Evolutionary conservation across 164 flowering plant genomes (phyloP), one percentile per base, ranked within the genome.

Genomic region (Saururus chinensis): DNA sequence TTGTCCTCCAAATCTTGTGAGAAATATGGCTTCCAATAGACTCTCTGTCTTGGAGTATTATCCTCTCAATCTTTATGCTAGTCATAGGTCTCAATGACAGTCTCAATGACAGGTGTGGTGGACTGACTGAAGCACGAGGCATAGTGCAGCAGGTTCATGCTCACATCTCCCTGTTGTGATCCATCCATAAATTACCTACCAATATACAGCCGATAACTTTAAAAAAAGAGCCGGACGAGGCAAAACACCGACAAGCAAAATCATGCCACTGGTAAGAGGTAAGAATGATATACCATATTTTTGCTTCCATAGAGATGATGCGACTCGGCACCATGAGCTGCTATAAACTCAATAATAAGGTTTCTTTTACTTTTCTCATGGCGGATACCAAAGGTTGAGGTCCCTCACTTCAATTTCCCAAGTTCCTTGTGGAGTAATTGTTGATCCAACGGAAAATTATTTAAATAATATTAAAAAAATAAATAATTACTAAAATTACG

Each of bases 291-390:
- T 77, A 86, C n/a, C n/a, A n/a, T n/a, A n/a, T n/a, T n/a, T n/a
- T n/a, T n/a, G n/a, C n/a, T n/a, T n/a, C n/a, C n/a, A n/a, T n/a
- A n/a, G n/a, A 87, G 77, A 69, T 80, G 75, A 20, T 53, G 73
- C 64, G 82, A 75, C 61, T 73, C 70, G 61, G 73, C 78, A 68
- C 95, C 96, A 70, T 78, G 76, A 59, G 78, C 76, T 66, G 84
- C 80, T 53, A 92, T 62, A 73, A 92, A 92, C 63, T 71, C 80
- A 58, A 89, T 74, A 6, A 92, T 64, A 65, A 45, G 84, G 80
- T 49, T 80, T 80, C 7, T 93, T 82, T 80, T 84, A 76, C 82
- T 85, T 86, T 76, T 73, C 74, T 59, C 95, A 93, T 70, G 95
- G 92, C 64, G 78, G 81, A 52, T 81, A 79, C 52, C 79, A 70